Conservation (phyloP, 148 eudicot genomes). For the Rhododendron henanense region DNA sequence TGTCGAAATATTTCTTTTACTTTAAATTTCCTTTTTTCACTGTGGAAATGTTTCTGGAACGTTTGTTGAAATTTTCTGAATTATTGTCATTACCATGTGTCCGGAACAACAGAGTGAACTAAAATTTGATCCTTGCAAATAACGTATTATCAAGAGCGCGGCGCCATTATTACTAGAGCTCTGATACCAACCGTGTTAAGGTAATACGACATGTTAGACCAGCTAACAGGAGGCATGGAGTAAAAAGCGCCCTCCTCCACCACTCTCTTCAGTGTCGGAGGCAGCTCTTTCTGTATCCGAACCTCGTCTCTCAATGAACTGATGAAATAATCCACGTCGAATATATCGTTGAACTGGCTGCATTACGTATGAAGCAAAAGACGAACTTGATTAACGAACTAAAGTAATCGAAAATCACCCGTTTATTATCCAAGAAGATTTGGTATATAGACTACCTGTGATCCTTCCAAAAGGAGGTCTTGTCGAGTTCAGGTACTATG, state of each 20-base stretch:
- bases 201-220: constrained; percentile 91
- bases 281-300: constrained; percentile 73
- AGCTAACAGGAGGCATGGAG: constrained; percentile 87
- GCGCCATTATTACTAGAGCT: neutral
- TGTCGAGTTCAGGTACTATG: constrained; percentile 90
- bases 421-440: neutral
- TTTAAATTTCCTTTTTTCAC: neutral
- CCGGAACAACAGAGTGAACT: too few relatives aligned
- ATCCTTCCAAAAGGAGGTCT: constrained; percentile 95
- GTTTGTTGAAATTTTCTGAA: neutral
- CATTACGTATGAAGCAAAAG: neutral
- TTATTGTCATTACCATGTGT: neutral
- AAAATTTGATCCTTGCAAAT: neutral
- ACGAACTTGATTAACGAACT: neutral
- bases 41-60: neutral
- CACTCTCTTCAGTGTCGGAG: constrained; percentile 70
- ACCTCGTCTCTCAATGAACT: constrained; percentile 87
- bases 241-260: constrained; percentile 53
- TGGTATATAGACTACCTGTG: constrained; percentile 61
- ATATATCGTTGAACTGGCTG: constrained; percentile 93
- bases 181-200: constrained; percentile 52
- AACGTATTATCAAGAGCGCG: neutral
- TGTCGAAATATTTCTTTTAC: neutral
- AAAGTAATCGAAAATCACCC: neutral
- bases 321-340: constrained; percentile 87